Conservation (phyloP, 148 eudicot genomes). For the Rhododendron griersonianum region DNA sequence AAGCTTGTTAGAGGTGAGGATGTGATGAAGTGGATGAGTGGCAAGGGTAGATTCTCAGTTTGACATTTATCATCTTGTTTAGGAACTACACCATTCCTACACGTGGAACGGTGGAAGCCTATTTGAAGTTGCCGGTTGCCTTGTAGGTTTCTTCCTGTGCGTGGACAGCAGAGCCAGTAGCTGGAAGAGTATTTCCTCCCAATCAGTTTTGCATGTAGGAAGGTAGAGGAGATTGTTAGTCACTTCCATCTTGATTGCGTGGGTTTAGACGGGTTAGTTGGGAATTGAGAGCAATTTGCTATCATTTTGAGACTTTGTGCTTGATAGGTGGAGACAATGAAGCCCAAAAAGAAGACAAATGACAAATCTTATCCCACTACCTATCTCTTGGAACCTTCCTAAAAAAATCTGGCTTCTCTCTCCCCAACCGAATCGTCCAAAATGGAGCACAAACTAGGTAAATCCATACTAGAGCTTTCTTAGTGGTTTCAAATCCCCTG, state of each 20-base stretch:
- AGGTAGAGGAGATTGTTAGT: not conserved
- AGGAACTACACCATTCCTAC: not conserved
- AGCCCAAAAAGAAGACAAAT: not conserved
- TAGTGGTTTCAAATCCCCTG: not conserved
- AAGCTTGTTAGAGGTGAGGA: not conserved
- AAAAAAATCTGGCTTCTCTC: not conserved
- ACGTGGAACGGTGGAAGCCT: not conserved
- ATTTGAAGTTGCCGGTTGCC: not conserved
- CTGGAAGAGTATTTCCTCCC: not conserved
- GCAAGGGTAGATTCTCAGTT: constrained; percentile 1
- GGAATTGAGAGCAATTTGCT: not conserved
- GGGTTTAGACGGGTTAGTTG: not conserved
- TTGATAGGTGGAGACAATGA: not conserved
- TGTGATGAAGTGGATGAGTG: not conserved
- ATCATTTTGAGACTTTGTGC: not conserved
- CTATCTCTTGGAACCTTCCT: not conserved
- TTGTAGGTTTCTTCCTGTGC: not conserved
- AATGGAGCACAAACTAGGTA: not conserved
- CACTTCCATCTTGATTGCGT: not conserved
- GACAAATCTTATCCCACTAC: not conserved
- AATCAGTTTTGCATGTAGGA: not conserved
- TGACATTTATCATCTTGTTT: not conserved
- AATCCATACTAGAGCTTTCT: not conserved
- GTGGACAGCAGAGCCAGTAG: not conserved
- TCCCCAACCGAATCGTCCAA: not conserved